phyloP scores from a whole-genome alignment of 768 basidiomycete species.

The Rhizopogon salebrosus region DNA sequence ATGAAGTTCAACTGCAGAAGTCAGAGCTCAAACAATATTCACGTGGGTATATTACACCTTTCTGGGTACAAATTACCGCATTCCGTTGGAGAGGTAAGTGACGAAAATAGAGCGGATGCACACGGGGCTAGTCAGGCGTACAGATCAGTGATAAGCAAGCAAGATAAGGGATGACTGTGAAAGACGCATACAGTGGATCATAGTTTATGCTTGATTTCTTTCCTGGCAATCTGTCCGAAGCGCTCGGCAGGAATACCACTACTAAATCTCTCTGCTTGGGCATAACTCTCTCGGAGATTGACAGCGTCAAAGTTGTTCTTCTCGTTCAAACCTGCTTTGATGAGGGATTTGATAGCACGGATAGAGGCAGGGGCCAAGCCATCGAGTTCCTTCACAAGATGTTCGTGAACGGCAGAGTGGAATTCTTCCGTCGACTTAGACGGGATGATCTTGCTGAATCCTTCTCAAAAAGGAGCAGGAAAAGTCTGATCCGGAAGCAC shows the following conservation, averaged over 20 bases:
- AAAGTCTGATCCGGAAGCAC: conserved; percentile 7
- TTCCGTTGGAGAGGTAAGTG: not conserved
- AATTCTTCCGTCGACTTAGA: conserved; percentile 46
- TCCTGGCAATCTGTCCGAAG: conserved; percentile 53
- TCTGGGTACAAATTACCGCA: not conserved
- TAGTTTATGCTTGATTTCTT: conserved; percentile 64
- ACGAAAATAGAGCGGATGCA: not conserved
- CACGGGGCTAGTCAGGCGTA: not conserved
- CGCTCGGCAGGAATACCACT: conserved; percentile 51
- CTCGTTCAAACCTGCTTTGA: conserved; percentile 52
- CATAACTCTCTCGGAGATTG: conserved; percentile 66
- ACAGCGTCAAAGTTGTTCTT: conserved; percentile 60
- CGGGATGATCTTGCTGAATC: conserved; percentile 53
- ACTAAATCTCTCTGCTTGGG: conserved; percentile 60
- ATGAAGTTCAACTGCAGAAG: not conserved
- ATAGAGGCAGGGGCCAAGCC: conserved; percentile 55
- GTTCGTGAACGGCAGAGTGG: conserved; percentile 44
- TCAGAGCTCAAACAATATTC: not conserved
- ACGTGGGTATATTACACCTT: not conserved
- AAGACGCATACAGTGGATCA: conserved; percentile 18
- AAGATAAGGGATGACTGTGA: not conserved
- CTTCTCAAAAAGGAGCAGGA: not conserved
- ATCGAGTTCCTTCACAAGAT: conserved; percentile 48
- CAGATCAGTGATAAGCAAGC: not conserved
- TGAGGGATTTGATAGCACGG: conserved; percentile 46